Evolutionary conservation across 768 basidiomycete genomes (phyloP), one percentile per base, ranked within the genome.

Genomic region (Clavulina sp.): DNA sequence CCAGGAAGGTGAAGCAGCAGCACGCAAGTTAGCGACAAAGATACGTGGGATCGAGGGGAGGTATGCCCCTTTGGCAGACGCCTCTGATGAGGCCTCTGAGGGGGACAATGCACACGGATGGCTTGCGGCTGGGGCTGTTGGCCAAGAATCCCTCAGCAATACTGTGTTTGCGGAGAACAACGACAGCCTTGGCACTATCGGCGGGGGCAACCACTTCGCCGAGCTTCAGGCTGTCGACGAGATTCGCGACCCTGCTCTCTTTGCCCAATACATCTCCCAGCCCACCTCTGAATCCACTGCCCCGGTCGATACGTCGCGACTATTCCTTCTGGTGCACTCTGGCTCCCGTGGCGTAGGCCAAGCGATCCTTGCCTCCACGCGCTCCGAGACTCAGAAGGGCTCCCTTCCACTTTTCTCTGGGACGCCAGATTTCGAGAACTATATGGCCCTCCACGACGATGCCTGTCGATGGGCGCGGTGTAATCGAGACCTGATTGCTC

Each of bases 161-260:
- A 63, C 3, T 46, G n/a, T n/a, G n/a, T n/a, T n/a, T n/a, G n/a
- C n/a, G n/a, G n/a, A n/a, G n/a, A n/a, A n/a, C n/a, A n/a, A n/a
- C n/a, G n/a, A n/a, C n/a, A 59, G 18, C 67, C 55, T 69, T 28
- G 68, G 68, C 5, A 69, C 66, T 3, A 62, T 68, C 4, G 67
- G 68, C 34, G 61, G 60, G 18, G 67, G 65, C 1, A 68, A 70
- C 56, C 65, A 69, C 55, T 69, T 69, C 52, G 67, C 66, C 13
- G 68, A 68, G 51, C 59, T 69, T 2, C 65, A 64, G 54, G 60
- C 57, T 2, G 60, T 64, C 2, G 64, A 67, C 43, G 60, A 50
- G 48, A 61, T 68, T n/a, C 52, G 65, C 2, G 64, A 69, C 49
- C 55, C 53, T 7, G 48, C 23, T 57, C 52, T 18, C 58, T 67